A percentile compares a stretch with the other conserved stretches of the same genome.
phyloP scores from a whole-genome alignment of 495 filamentous ascomycete genomes.

The Xylaria longipes region DNA sequence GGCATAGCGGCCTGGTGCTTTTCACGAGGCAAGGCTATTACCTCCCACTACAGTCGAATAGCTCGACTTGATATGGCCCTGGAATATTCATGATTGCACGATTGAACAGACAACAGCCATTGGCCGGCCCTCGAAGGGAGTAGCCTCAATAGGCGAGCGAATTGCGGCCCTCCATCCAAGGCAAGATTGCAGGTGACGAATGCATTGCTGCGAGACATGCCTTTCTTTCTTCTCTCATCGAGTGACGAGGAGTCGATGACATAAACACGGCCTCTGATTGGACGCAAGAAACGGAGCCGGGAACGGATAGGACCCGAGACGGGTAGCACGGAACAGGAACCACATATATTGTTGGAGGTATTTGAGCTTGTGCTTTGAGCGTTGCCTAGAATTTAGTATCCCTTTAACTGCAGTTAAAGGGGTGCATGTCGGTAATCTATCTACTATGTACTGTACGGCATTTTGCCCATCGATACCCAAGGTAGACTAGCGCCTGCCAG shows the following conservation, averaged over 20 bases:
- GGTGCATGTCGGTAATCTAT: neutral
- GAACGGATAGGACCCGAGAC: neutral
- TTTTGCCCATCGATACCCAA: neutral
- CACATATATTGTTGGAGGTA: no score
- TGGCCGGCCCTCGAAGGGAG: neutral
- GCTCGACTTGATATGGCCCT: neutral
- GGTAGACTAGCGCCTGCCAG: no score
- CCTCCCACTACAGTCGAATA: neutral
- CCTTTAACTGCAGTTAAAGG: no score
- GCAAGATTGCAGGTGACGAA: neutral
- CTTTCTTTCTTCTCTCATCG: neutral
- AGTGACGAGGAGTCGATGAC: constrained; percentile 3
- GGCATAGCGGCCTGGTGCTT: neutral
- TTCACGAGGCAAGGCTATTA: neutral
- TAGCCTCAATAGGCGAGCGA: constrained; percentile 10
- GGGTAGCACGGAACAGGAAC: constrained; percentile 1
- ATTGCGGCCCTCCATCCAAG: constrained; percentile 4
- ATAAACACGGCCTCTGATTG: constrained; percentile 17
- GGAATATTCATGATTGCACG: neutral
- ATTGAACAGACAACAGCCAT: neutral
- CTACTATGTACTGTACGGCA: no score
- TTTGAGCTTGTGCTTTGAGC: neutral
- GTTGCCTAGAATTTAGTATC: constrained; percentile 19
- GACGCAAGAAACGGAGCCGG: constrained; percentile 6
- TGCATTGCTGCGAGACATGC: neutral